Evolutionary conservation across 345 rosid genomes (phyloP).

Genomic region (Dipteronia sinensis): DNA sequence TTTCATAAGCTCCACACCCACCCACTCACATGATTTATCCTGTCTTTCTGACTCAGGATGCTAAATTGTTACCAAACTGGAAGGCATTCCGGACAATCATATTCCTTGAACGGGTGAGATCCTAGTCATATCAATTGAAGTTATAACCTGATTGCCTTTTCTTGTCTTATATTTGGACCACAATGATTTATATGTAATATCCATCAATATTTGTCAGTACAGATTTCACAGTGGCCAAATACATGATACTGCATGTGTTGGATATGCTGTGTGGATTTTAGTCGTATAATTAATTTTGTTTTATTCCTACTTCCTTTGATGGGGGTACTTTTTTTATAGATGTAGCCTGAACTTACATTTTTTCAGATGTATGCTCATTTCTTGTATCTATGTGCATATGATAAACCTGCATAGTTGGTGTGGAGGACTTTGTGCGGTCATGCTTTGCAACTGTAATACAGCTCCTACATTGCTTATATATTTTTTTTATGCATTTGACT

Average conservation of each 20-base stretch:
- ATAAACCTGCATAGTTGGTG: neutral
- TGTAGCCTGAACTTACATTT: neutral
- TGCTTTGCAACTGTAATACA: slow-evolving; percentile 1
- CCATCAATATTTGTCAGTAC: neutral
- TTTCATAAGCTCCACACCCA: neutral
- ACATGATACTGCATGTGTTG: neutral
- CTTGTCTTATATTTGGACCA: neutral
- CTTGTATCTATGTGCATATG: neutral
- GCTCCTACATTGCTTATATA: neutral
- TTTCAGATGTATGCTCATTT: neutral
- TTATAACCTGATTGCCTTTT: neutral
- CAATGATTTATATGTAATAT: neutral
- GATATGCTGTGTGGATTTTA: neutral
- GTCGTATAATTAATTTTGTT: neutral
- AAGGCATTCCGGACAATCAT: slow-evolving; percentile 89
- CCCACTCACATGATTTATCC: neutral
- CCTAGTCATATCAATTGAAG: slow-evolving; percentile 9
- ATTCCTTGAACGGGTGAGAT: slow-evolving; percentile 80
- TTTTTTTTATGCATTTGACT: slow-evolving; percentile 7
- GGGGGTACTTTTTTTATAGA: neutral
- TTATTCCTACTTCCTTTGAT: slow-evolving; percentile 1
- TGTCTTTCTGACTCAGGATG: slow-evolving; percentile 53
- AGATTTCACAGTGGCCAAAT: neutral
- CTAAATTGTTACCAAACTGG: slow-evolving; percentile 72
- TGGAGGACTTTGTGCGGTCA: neutral